Evolutionary conservation across 106 monocot species (phyloP), one percentile per base, ranked within the genome.

Genomic region (Posidonia australis): DNA sequence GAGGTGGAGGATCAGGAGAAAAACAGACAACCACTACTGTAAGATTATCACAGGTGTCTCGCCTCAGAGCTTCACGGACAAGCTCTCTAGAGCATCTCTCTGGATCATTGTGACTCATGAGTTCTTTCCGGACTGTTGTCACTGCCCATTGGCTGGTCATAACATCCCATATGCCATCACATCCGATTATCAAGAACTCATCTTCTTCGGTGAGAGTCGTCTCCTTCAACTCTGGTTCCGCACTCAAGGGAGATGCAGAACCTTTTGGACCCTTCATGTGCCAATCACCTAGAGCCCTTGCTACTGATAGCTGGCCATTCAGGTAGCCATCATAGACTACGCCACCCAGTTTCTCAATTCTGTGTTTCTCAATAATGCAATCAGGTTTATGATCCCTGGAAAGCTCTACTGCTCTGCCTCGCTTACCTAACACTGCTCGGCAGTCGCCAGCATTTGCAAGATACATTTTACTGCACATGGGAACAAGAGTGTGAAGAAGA

Each of bases 361-460:
- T 60, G 17, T 51, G 51, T 13, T 47, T 62, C 43, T 75, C 74
- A 6, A 18, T 42, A 42, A 28, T 60, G 41, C 67, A 52, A 31
- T 44, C 49, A 0, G 74, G 60, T 43, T 62, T 60, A 49, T 75
- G 74, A 23, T 75, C 74, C 16, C 51, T 48, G 7, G 74, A 75
- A 0, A 75, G 51, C 23, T 67, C 74, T 18, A 67, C 36, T 17
- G 74, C 74, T 29, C 67, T 60, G 13, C 74, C 74, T 44, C 74
- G 29, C 58, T 62, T 67, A 1, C 74, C 51, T 24, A 75, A 44
- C 16, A 75, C 74, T 10, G 74, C 74, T 51, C 74, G 58, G 67
- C 74, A 75, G 59, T 75, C 74, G 1, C 74, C 74, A n/a, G 52
- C 74, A 52, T 75, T 75, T 14, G 74, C 74, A 13, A 75, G 28